Percentiles rank a stretch among this genome's conserved stretches.
Conservation (phyloP, 148 eudicot species). For the Amaranthus cruentus region DNA sequence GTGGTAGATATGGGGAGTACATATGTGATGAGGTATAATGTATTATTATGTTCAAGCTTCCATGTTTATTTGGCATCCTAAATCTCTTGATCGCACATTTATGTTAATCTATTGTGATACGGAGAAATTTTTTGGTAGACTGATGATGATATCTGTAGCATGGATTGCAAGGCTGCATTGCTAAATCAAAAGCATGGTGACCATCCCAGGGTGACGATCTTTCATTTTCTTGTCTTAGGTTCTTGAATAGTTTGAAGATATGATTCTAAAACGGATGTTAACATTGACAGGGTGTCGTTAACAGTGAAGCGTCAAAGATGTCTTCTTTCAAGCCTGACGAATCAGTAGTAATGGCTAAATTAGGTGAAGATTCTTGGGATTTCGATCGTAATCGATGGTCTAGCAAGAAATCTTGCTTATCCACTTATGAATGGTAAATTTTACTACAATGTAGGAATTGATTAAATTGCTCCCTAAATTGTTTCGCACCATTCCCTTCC, state of each 20-base stretch:
- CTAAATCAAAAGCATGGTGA: constrained; percentile 34
- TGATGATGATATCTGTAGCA: constrained; percentile 80
- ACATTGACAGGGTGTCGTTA: constrained; percentile 29
- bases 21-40: constrained; percentile 66
- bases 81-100: background rate
- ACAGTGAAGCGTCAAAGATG: constrained; percentile 19
- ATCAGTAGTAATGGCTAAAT: constrained; percentile 32
- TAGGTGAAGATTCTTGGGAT: constrained; percentile 65
- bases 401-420: constrained; percentile 53
- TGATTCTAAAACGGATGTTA: constrained; percentile 14
- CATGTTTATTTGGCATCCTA: background rate
- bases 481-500: background rate
- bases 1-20: constrained; percentile 88
- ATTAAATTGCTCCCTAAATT: background rate
- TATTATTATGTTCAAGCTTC: background rate
- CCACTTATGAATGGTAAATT: constrained; percentile 67
- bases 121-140: constrained; percentile 43
- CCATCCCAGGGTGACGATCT: constrained; percentile 40
- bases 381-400: constrained; percentile 64
- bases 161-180: constrained; percentile 76
- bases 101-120: background rate
- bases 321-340: constrained; percentile 22
- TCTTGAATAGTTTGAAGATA: constrained; percentile 7
- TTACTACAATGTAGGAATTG: background rate
- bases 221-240: constrained; percentile 8